Conservation (phyloP, 192 early-diverging fungal genomes). For the Podila horticola region DNA sequence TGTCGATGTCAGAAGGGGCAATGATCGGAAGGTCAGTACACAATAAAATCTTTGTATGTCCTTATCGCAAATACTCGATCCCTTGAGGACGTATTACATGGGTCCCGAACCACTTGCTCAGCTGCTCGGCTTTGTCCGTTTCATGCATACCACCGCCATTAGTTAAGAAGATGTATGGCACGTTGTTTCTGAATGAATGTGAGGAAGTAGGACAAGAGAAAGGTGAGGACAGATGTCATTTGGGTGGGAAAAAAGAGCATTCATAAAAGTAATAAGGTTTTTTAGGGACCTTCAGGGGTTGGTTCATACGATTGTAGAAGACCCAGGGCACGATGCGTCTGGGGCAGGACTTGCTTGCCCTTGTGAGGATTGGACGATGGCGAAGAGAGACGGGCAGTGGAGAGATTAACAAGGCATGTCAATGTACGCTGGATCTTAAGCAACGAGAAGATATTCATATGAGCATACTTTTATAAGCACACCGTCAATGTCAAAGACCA, state of each 20-base stretch:
- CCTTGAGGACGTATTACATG: conserved; percentile 30
- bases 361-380: conserved; percentile 11
- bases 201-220: background rate
- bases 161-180: conserved; percentile 87
- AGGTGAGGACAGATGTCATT: background rate
- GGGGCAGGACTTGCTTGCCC: conserved; percentile 74
- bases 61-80: too few species aligned
- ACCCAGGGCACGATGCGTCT: conserved; percentile 72
- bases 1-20: background rate
- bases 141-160: conserved; percentile 91
- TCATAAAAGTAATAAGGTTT: too few species aligned
- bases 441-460: background rate
- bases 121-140: conserved; percentile 72
- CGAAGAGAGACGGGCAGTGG: background rate
- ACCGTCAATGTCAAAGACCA: conserved; percentile 86
- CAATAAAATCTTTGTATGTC: too few species aligned
- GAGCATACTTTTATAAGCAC: conserved; percentile 81
- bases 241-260: background rate
- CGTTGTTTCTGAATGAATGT: conserved; percentile 49
- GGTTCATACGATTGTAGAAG: conserved; percentile 67
- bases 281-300: too few species aligned
- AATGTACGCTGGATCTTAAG: background rate
- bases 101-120: conserved; percentile 65
- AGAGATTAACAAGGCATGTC: too few species aligned
- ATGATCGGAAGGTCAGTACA: background rate